Evolutionary conservation across 148 eudicot species (phyloP), one percentile per base, ranked within the genome.

Genomic region (Camellia sinensis): DNA sequence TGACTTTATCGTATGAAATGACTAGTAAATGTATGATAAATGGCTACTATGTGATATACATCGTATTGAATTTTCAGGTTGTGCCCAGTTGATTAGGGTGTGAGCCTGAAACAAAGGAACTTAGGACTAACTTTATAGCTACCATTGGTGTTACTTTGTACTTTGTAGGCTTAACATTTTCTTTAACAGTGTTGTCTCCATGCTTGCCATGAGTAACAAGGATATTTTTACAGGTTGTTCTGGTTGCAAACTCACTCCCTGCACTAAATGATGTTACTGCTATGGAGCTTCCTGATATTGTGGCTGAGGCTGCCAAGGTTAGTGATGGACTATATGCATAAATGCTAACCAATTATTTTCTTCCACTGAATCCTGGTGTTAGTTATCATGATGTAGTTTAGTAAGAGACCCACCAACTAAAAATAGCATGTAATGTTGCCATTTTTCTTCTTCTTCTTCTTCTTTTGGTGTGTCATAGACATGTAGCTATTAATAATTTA

Each of bases 251-350:
- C 90, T 93, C 98, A 19, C 91, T 94, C 45, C 99, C 99, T 68
- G 99, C 99, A 29, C 82, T 93, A 64, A 96, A 96, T 68, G 99
- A 96, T 73, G 91, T 96, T 68, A 96, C 98, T 76, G 99, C 99
- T 4, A 88, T 91, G 91, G 99, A 96, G 86, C 91, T 96, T 88
- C 99, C 99, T 8, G 95, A 90, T 75, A 96, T 96, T 83, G 97
- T 96, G 53, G 99, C 98, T 0, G 98, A 96, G 82, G 99, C 99
- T 77, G 98, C 99, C 75, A 96, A 96, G 97, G 99, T 90, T 45
- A 63, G 71, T 82, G 37, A 72, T 52, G 57, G 5, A 77, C 76
- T n/a, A 69, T 9, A 73, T 14, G 79, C 57, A 63, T 14, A 14
- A 9, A 46, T 1, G 19, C 63, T 60, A 15, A 60, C 19, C 63